Percentiles rank a stretch among this genome's conserved stretches.
These are phyloP conservation scores for Hypsizygus ulmarius DNA, from an alignment of 1,284 basidiomycete species.

Conservation along the genomic window DNA sequence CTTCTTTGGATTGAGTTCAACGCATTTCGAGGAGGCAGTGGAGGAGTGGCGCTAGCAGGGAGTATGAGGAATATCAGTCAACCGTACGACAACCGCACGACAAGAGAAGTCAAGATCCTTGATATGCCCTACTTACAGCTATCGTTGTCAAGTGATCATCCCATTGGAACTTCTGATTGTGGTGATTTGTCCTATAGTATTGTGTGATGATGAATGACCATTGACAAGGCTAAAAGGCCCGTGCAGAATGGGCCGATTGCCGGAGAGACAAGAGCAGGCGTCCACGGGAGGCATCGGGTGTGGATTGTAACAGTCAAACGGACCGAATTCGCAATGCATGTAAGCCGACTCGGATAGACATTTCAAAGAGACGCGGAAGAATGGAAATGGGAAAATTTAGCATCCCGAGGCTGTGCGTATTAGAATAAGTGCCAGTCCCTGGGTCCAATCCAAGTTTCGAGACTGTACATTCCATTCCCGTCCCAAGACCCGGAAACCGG, in stretches of 20 bases:
- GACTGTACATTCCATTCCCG: constrained; percentile 4
- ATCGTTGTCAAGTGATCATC: constrained; percentile 7
- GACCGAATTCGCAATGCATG: too few species aligned
- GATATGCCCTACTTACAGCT: neutral
- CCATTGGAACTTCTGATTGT: constrained; percentile 4
- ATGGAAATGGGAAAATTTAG: constrained; percentile 4
- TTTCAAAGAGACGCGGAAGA: too few species aligned
- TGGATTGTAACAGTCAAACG: neutral
- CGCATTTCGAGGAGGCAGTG: too few species aligned
- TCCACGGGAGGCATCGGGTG: constrained; percentile 5
- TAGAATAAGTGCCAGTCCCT: too few species aligned
- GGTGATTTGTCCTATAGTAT: too few species aligned
- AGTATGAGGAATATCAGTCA: too few species aligned
- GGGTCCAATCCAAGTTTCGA: too few species aligned
- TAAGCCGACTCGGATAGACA: too few species aligned
- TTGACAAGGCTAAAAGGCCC: neutral
- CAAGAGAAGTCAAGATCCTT: neutral
- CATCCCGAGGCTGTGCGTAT: constrained; percentile 9
- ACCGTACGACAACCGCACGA: too few species aligned
- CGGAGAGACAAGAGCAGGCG: constrained; percentile 5
- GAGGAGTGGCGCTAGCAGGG: too few species aligned
- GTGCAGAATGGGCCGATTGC: neutral
- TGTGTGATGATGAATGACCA: neutral
- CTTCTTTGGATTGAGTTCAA: too few species aligned
- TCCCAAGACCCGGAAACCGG: constrained; percentile 10